Evolutionary conservation across 495 filamentous ascomycete genomes (phyloP).

Genomic region (Xylaria curta): DNA sequence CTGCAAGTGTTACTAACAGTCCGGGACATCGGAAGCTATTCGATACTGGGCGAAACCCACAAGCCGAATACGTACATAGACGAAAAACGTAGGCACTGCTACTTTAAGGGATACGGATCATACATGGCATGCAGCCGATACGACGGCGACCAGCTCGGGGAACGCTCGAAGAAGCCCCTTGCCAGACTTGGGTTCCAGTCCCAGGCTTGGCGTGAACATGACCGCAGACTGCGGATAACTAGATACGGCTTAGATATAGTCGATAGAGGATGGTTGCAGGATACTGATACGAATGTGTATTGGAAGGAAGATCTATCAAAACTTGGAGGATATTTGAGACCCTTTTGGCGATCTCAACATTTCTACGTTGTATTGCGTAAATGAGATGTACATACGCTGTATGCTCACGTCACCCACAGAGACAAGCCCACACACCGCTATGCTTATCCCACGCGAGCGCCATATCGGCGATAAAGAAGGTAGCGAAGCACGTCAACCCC

Average conservation of each 20-base stretch:
- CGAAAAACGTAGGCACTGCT: neutral
- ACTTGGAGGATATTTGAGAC: neutral
- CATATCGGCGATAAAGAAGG: neutral
- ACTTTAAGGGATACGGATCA: neutral
- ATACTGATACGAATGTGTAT: neutral
- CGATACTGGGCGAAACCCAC: neutral
- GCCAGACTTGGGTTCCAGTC: slow-evolving; percentile 18
- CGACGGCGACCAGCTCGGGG: slow-evolving; percentile 17
- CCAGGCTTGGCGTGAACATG: slow-evolving; percentile 5
- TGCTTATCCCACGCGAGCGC: neutral
- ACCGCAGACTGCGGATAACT: neutral
- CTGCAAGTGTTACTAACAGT: neutral
- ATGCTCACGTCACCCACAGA: neutral
- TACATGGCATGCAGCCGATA: neutral
- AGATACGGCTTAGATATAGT: neutral
- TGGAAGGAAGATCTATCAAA: neutral
- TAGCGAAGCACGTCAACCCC: neutral
- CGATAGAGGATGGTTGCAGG: neutral
- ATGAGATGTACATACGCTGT: neutral
- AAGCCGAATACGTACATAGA: slow-evolving; percentile 7
- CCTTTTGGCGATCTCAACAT: neutral
- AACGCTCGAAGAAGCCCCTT: neutral
- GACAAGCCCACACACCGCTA: neutral
- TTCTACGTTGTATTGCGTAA: neutral
- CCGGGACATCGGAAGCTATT: neutral